Evolutionary conservation across 1,284 basidiomycete genomes (phyloP), one percentile per base, ranked within the genome.

Genomic region (Cerioporus squamosus): DNA sequence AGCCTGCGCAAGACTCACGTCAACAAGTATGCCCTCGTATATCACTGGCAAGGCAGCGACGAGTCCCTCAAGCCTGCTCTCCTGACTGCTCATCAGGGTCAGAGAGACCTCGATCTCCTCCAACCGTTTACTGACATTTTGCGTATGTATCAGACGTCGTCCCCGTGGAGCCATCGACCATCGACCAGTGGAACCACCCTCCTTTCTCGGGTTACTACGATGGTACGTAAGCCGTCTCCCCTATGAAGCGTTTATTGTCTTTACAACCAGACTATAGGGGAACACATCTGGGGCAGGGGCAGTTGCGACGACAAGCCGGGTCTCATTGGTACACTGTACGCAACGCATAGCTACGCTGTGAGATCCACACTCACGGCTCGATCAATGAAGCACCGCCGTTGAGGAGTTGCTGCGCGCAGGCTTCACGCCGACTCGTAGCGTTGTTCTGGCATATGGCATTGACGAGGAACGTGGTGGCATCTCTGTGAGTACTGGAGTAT

Each of bases 401-500:
- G 85, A 88, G 68, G 76, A 79, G 2, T 72, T 88, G 2, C 68
- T 88, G n/a, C 74, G 77, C 46, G 73, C 72, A 23, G 81, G 77
- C 22, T 87, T 85, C 63, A 63, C 74, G 36, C 86, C 85, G 0
- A 71, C 74, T 12, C 77, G 86, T 5, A 79, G 80, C 0, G 72
- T 91, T 44, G 77, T 91, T 14, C 73, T 90, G 23, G 82, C 84
- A 2, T 85, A 84, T 57, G 90, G 90, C 14, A 85, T 84, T 51
- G 89, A 92, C 66, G 90, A 91, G 66, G 90, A 92, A 71, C 72
- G 78, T 2, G 76, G 80, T 22, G 86, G 87, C 3, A 70, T 77
- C 36, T 77, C 78, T 5, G 81, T 80, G 58, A 53, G 72, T 70
- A n/a, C 1, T 12, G 14, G 29, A 12, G 20, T 12, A 40, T 46